These are phyloP conservation scores for Bipolaris gigantea DNA, from an alignment of 2,329 filamentous ascomycete species.

Conservation along the genomic window DNA sequence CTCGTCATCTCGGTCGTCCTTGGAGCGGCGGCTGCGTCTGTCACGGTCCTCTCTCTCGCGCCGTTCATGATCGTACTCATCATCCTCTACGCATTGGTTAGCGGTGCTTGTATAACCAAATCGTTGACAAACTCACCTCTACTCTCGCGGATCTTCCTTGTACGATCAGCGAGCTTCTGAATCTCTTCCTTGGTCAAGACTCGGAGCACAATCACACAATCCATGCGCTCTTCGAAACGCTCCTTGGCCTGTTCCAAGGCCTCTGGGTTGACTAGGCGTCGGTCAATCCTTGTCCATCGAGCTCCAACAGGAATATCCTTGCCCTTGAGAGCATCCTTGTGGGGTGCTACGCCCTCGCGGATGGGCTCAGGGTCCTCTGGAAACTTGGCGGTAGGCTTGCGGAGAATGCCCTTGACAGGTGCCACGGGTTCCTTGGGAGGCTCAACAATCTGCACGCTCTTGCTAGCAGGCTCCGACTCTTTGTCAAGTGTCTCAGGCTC, in stretches of 20 bases:
- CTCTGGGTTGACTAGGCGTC: conserved; percentile 85
- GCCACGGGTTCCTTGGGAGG: conserved; percentile 70
- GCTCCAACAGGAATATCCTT: conserved; percentile 73
- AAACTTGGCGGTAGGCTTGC: conserved; percentile 78
- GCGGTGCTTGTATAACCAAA: not conserved
- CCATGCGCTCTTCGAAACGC: conserved; percentile 86
- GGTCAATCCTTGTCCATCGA: conserved; percentile 90
- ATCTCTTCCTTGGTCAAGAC: conserved; percentile 90
- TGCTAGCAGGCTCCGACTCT: conserved; percentile 25
- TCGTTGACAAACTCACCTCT: conserved; percentile 19
- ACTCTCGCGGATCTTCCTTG: conserved; percentile 71
- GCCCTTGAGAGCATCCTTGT: conserved; percentile 77
- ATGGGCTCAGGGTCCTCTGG: conserved; percentile 83
- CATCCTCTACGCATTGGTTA: conserved; percentile 29
- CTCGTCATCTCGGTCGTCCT: conserved; percentile 38
- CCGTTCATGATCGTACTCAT: conserved; percentile 40
- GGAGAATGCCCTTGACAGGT: conserved; percentile 76
- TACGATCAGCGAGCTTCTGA: conserved; percentile 79
- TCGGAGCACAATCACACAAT: conserved; percentile 89
- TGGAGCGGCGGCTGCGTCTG: conserved; percentile 29
- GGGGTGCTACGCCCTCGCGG: conserved; percentile 87
- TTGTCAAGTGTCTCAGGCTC: conserved; percentile 39
- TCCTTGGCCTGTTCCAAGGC: conserved; percentile 85
- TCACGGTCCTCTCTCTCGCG: conserved; percentile 36
- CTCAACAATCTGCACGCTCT: conserved; percentile 63